A percentile compares a stretch with the other conserved stretches of the same genome.
phyloP scores from a whole-genome alignment of 2,329 filamentous ascomycete genomes.

The Ceratocystis lukuohia region DNA sequence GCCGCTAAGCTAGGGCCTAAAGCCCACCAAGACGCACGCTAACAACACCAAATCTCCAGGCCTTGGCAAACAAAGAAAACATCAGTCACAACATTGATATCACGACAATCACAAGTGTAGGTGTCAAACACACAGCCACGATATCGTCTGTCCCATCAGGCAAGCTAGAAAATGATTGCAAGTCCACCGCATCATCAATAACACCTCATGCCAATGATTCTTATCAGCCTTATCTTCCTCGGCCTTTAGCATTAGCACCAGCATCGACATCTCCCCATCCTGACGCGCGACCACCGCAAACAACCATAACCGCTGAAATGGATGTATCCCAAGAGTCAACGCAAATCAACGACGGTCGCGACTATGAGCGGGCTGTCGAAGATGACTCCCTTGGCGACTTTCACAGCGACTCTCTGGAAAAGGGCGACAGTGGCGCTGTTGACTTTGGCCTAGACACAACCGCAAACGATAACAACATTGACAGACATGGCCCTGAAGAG shows the following conservation, averaged over 20 bases:
- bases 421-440: slow-evolving; percentile 20
- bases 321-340: slow-evolving; percentile 31
- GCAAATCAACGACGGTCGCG: slow-evolving; percentile 42
- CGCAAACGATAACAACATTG: slow-evolving; percentile 31
- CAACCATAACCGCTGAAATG: slow-evolving; percentile 10
- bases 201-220: background rate
- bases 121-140: background rate
- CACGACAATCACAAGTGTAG: background rate
- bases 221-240: background rate
- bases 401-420: slow-evolving; percentile 24
- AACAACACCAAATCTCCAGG: background rate
- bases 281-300: background rate
- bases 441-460: slow-evolving; percentile 25
- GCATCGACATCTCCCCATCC: background rate
- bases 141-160: background rate
- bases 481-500: slow-evolving; percentile 28
- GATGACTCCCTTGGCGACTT: slow-evolving; percentile 19
- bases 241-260: background rate
- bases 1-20: background rate
- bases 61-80: background rate
- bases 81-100: background rate
- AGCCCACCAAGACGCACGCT: background rate
- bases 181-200: background rate
- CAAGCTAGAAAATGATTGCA: background rate
- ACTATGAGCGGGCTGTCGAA: slow-evolving; percentile 36